Conservation (phyloP, 1,284 basidiomycete species). For the Ustilago loliicola region DNA sequence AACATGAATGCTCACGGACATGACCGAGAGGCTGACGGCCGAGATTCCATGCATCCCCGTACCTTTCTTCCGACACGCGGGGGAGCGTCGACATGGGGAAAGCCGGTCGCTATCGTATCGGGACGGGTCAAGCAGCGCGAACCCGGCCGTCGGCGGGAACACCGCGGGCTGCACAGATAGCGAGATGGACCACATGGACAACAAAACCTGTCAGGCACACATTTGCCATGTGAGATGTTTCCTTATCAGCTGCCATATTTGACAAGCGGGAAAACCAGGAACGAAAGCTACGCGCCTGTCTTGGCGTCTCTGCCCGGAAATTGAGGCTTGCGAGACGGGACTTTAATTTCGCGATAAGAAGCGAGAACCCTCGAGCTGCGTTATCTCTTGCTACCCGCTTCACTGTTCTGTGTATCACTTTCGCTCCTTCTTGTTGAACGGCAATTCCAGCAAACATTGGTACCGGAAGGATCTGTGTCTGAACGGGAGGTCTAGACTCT, state of each 20-base stretch:
- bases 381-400: background rate
- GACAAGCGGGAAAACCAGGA: conserved; percentile 2
- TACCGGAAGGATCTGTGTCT: no score
- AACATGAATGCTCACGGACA: conserved; percentile 1
- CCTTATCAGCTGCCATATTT: conserved; percentile 18
- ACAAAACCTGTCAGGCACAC: conserved; percentile 11
- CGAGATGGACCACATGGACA: background rate
- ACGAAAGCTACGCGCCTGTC: background rate
- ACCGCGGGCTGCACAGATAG: conserved; percentile 12
- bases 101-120: background rate
- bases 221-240: conserved; percentile 11
- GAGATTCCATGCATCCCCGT: conserved; percentile 2
- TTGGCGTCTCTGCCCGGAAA: conserved; percentile 6
- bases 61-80: conserved; percentile 1
- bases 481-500: background rate
- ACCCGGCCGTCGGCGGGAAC: conserved; percentile 17
- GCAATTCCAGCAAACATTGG: no score
- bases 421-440: no score
- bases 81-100: background rate
- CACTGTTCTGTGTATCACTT: background rate
- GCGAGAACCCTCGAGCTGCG: background rate
- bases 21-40: conserved; percentile 15
- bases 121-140: conserved; percentile 1
- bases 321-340: background rate
- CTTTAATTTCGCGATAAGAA: background rate